Percentiles rank a stretch among this genome's conserved stretches.
These are phyloP conservation scores for Aspergillus asperescens DNA, from an alignment of 495 filamentous ascomycete genomes.

Conservation along the genomic window DNA sequence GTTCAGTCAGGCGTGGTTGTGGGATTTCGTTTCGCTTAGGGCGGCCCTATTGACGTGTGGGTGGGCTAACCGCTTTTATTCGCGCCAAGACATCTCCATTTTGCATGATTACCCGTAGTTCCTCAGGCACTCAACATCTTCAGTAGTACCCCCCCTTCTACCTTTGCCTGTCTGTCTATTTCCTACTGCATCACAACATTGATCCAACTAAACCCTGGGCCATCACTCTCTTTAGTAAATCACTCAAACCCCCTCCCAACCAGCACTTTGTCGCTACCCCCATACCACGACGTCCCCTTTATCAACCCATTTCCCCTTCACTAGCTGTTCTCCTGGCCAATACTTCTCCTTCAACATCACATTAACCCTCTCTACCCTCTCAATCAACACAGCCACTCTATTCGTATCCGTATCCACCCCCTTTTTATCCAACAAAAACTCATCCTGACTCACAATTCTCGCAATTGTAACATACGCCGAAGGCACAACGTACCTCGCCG, in stretches of 20 bases:
- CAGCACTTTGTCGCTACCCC: conserved; percentile 60
- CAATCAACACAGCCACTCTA: conserved; percentile 54
- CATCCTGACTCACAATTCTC: conserved; percentile 61
- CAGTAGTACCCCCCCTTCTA: not conserved
- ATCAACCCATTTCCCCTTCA: conserved; percentile 61
- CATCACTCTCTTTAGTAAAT: no score
- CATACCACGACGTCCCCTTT: conserved; percentile 80
- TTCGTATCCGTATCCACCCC: conserved; percentile 24
- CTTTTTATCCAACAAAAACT: conserved; percentile 34
- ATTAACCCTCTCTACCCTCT: conserved; percentile 72
- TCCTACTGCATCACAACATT: not conserved
- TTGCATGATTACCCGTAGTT: not conserved
- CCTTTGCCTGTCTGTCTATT: conserved; percentile 1
- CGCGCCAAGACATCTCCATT: conserved; percentile 25
- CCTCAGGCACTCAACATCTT: conserved; percentile 6
- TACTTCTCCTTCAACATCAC: conserved; percentile 58
- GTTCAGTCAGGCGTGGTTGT: conserved; percentile 37
- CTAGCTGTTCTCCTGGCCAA: conserved; percentile 51
- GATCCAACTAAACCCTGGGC: no score
- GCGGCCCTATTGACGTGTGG: conserved; percentile 36
- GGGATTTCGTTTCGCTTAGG: conserved; percentile 48
- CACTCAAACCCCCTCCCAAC: conserved; percentile 51
- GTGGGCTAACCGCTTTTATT: conserved; percentile 31
- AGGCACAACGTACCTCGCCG: conserved; percentile 75
- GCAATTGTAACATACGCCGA: conserved; percentile 85